Base-by-base conservation (phyloP, 164 flowering plant species). In the Litsea cubeba region DNA sequence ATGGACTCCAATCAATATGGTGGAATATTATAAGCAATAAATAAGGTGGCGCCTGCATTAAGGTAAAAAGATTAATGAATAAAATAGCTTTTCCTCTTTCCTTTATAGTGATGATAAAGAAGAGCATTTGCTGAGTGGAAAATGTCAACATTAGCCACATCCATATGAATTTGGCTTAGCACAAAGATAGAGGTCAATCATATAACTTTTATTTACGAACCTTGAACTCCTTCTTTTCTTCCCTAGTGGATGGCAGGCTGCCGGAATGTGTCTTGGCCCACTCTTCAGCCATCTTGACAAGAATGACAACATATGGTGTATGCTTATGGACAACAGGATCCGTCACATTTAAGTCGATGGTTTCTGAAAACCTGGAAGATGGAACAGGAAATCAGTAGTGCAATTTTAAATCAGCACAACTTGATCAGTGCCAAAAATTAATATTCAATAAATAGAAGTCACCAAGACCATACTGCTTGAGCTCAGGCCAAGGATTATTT, bases 401-500 rank as follows among this genome's bases (percentile, higher is more conserved):
- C 46, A 50, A 35, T n/a, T 35, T 28, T 68, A 30, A 50, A 15
- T 15, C 60, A 54, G 12, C 60, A 54, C 4, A 54, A 12, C 60
- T 17, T 12, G 60, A 20, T 5, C 60, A 54, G n/a, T 15, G 60
- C 60, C 60, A 54, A 54, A 54, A 5, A 54, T 3, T 11, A 54
- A 15, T 20, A 54, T 15, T 3, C 23, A 28, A 62, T 63, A 35
- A 69, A 51, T 32, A 14, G 1, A 66, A 75, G n/a, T 12, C 11
- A 50, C 57, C 50, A 72, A 35, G 70, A 62, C 12, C 70, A 26
- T 67, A 92, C 97, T 89, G 84, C 80, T 73, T 87, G 46, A 94
- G 97, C 81, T 96, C 98, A 73, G 94, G 93, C 99, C 99, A 96
- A 62, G 99, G 99, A 73, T 88, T 88, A 80, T 96, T 89, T 67